Percentiles rank a stretch among this genome's conserved stretches.
Conservation (phyloP, 169 alveolate species). For the Plasmodium cynomolgi region DNA sequence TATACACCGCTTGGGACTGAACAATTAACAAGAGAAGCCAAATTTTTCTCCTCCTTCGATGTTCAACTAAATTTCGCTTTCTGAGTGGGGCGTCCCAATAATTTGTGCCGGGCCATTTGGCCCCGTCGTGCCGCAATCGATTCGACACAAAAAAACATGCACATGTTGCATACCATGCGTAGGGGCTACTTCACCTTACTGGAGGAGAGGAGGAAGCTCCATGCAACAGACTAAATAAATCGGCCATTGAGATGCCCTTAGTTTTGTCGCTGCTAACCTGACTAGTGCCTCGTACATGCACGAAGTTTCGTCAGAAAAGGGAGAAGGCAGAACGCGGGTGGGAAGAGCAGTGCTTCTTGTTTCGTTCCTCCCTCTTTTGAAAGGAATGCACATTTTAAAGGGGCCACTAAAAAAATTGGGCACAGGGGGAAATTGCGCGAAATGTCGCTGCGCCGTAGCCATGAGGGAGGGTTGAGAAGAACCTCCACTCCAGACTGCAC, state of each 20-base stretch:
- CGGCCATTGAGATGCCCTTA: not conserved
- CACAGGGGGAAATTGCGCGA: not conserved
- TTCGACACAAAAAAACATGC: not conserved
- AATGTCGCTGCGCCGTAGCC: not conserved
- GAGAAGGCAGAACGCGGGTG: not conserved
- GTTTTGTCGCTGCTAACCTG: not conserved
- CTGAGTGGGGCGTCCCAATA: not conserved
- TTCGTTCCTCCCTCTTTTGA: not conserved
- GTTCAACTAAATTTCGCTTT: not conserved
- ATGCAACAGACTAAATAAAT: not conserved
- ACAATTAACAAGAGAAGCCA: not conserved
- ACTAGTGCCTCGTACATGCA: not conserved
- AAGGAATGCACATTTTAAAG: not conserved
- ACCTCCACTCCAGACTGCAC: not conserved
- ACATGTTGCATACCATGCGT: not conserved
- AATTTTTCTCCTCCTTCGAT: not conserved
- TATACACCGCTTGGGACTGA: not conserved
- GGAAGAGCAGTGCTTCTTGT: not conserved
- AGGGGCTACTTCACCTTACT: not conserved
- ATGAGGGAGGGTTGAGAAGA: not conserved
- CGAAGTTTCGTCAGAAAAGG: not conserved
- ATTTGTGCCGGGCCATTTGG: not conserved
- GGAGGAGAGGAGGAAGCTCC: not conserved
- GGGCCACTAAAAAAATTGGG: not conserved
- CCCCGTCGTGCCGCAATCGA: not conserved